phyloP scores from a whole-genome alignment of 1,284 basidiomycete genomes.

The Ganoderma resinaceum region DNA sequence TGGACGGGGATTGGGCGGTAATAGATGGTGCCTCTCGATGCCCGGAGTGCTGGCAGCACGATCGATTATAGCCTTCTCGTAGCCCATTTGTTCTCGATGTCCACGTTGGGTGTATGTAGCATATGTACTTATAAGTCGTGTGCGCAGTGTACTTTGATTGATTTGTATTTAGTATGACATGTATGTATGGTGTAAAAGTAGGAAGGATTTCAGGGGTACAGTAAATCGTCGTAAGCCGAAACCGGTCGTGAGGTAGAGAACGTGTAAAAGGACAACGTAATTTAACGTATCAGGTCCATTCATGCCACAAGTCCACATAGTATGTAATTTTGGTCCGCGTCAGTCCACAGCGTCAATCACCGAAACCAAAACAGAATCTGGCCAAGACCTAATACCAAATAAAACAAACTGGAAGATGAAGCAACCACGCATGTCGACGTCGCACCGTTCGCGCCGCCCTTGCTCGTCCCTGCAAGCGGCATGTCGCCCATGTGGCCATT shows the following conservation, averaged over 20 bases:
- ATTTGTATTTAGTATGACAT: too few relatives aligned
- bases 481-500: constrained; percentile 38
- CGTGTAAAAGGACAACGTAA: background rate
- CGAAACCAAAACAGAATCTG: background rate
- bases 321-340: background rate
- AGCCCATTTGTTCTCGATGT: too few relatives aligned
- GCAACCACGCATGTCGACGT: background rate
- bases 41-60: background rate
- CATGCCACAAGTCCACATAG: background rate
- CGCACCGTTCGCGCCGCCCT: constrained; percentile 37
- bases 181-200: too few relatives aligned
- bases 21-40: background rate
- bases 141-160: too few relatives aligned
- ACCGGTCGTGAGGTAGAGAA: background rate
- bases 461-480: constrained; percentile 42
- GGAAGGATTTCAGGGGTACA: too few relatives aligned
- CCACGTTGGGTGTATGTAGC: too few relatives aligned
- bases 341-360: background rate
- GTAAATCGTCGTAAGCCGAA: background rate
- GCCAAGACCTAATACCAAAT: background rate
- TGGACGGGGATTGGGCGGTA: background rate
- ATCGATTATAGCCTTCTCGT: too few relatives aligned
- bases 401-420: background rate
- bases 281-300: background rate
- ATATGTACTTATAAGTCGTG: too few relatives aligned